Evolutionary conservation across 2,329 filamentous ascomycete species (phyloP).

Genomic region (Fusarium sp.): DNA sequence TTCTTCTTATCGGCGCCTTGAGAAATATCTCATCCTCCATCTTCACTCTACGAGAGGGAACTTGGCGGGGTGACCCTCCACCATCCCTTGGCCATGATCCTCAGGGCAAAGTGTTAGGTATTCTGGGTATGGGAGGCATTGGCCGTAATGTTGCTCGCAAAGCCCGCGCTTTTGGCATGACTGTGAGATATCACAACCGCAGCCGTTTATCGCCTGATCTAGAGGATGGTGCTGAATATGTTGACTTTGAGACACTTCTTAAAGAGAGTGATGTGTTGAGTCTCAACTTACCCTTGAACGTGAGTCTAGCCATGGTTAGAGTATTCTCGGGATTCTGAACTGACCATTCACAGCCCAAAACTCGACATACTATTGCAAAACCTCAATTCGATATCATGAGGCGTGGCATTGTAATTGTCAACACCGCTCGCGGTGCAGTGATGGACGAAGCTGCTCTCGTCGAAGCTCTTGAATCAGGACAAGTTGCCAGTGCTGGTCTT

Average conservation of each 20-base stretch:
- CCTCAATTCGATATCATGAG: slow-evolving; percentile 82
- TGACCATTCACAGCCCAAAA: slow-evolving; percentile 58
- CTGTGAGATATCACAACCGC: slow-evolving; percentile 79
- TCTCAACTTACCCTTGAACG: slow-evolving; percentile 83
- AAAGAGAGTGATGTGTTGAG: slow-evolving; percentile 78
- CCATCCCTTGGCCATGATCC: slow-evolving; percentile 78
- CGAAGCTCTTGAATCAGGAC: slow-evolving; percentile 73
- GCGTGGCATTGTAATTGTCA: slow-evolving; percentile 78
- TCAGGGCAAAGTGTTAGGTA: slow-evolving; percentile 80
- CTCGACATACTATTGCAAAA: slow-evolving; percentile 78
- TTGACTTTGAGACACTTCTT: slow-evolving; percentile 78
- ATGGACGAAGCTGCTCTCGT: slow-evolving; percentile 86
- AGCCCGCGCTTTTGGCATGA: slow-evolving; percentile 80
- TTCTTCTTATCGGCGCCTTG: slow-evolving; percentile 82
- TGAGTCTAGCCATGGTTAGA: slow-evolving; percentile 54
- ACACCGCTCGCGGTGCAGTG: slow-evolving; percentile 84
- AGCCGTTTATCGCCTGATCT: slow-evolving; percentile 65
- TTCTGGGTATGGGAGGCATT: slow-evolving; percentile 88
- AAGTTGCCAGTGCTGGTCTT: slow-evolving; percentile 76
- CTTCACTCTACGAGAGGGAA: slow-evolving; percentile 69
- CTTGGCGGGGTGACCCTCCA: slow-evolving; percentile 70
- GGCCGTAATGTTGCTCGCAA: slow-evolving; percentile 81
- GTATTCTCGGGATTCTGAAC: not conserved
- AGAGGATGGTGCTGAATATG: slow-evolving; percentile 70
- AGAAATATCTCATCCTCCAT: slow-evolving; percentile 77